phyloP scores from a whole-genome alignment of 805 yeast genomes.

The Ogataea zsoltii region DNA sequence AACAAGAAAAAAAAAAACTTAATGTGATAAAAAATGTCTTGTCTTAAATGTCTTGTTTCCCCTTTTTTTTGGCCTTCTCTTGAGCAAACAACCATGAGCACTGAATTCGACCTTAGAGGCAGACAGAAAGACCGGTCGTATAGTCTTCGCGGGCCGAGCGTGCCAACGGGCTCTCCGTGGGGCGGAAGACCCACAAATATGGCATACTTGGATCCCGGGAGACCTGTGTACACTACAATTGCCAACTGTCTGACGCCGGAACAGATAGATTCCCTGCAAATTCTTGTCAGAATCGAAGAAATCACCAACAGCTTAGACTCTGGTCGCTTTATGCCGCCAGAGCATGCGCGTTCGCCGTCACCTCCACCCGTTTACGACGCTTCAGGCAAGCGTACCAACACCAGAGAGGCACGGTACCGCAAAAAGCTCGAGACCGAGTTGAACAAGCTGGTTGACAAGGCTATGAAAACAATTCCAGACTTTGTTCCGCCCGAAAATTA shows the following conservation, averaged over 20 bases:
- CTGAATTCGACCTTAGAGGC: constrained; percentile 6
- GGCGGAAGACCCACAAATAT: constrained; percentile 13
- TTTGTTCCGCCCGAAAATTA: constrained; percentile 82
- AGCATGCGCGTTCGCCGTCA: constrained; percentile 64
- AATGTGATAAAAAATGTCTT: neutral
- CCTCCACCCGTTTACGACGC: constrained; percentile 92
- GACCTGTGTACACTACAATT: constrained; percentile 18
- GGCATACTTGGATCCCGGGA: constrained; percentile 15
- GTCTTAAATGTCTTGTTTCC: neutral
- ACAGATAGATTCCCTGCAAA: constrained; percentile 74
- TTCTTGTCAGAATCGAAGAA: constrained; percentile 75
- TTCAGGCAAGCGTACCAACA: constrained; percentile 80
- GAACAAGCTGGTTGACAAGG: constrained; percentile 72
- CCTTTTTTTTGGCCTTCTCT: neutral
- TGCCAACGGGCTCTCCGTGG: constrained; percentile 21
- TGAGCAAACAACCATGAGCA: neutral
- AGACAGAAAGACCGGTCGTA: constrained; percentile 1
- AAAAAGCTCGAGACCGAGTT: constrained; percentile 75
- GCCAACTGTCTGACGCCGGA: constrained; percentile 57
- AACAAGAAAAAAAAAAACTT: neutral
- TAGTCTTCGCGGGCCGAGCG: too few species aligned
- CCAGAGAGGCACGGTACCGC: constrained; percentile 68
- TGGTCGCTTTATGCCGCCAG: constrained; percentile 53
- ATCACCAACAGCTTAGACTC: constrained; percentile 59
- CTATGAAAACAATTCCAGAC: constrained; percentile 69